These are phyloP conservation scores for Solanum sitiens DNA, from an alignment of 257 asterid species.

Conservation along the genomic window DNA sequence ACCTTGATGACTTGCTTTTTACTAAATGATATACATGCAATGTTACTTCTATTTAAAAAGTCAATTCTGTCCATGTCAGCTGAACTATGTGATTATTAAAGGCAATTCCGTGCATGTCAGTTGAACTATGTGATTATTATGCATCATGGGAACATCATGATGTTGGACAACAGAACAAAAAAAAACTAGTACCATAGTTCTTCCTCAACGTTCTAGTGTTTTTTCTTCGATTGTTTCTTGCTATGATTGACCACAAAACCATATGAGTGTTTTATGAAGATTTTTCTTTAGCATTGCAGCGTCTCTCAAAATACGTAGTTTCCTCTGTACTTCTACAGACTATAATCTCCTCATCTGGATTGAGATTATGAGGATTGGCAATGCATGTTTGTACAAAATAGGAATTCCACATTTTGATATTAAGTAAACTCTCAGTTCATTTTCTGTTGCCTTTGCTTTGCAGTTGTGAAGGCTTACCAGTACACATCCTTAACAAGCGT, in stretches of 20 bases:
- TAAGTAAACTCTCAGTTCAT: not conserved
- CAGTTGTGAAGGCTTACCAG: conserved; percentile 96
- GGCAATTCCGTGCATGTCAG: not conserved
- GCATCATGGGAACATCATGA: not conserved
- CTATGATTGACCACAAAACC: not conserved
- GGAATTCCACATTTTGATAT: not conserved
- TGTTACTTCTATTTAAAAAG: not conserved
- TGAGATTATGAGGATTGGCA: not conserved
- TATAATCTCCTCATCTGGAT: not conserved
- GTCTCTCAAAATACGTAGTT: not conserved
- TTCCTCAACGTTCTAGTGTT: not conserved
- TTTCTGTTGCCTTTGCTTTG: not conserved
- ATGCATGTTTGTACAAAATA: not conserved
- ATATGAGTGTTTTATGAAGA: not conserved
- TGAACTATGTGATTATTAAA: not conserved
- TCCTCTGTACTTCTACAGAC: not conserved
- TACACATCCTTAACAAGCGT: conserved; percentile 89
- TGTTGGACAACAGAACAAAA: not conserved
- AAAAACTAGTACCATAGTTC: not conserved
- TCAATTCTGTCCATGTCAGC: not conserved
- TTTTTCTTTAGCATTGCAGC: not conserved
- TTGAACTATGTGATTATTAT: not conserved
- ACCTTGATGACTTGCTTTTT: not conserved
- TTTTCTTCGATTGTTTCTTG: not conserved
- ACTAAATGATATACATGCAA: not conserved